These are phyloP conservation scores for Nepenthes gracilis DNA, from an alignment of 148 eudicot species.

Conservation along the genomic window DNA sequence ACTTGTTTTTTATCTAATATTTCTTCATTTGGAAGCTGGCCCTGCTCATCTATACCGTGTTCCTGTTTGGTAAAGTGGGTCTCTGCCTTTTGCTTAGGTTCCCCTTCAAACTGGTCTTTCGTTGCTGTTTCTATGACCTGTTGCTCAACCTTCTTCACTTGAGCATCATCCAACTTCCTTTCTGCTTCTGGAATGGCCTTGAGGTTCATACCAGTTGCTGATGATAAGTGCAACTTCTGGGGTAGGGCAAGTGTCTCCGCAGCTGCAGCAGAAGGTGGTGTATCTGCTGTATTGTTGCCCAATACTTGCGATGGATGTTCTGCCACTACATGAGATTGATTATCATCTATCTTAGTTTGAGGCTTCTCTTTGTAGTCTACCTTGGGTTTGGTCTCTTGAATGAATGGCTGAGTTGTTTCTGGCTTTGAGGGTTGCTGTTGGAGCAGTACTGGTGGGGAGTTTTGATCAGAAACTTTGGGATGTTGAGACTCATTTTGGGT, in stretches of 20 bases:
- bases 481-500: constrained; percentile 9
- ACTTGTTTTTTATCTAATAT: too few relatives aligned
- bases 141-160: constrained; percentile 7
- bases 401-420: constrained; percentile 7
- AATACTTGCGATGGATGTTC: constrained; percentile 4
- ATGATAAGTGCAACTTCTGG: background rate
- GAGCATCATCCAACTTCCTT: constrained; percentile 8
- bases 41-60: too few relatives aligned
- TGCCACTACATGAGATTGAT: constrained; percentile 2
- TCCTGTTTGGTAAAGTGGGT: constrained; percentile 5
- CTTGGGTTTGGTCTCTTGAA: constrained; percentile 11
- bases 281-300: background rate
- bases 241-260: background rate
- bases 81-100: constrained; percentile 4
- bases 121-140: background rate
- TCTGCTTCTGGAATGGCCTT: constrained; percentile 4
- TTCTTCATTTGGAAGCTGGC: too few relatives aligned
- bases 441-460: too few relatives aligned
- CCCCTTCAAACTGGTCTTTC: constrained; percentile 7
- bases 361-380: background rate
- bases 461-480: too few relatives aligned
- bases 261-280: background rate
- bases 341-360: background rate
- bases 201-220: background rate
- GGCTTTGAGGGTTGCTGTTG: background rate